A percentile compares a stretch with the other conserved stretches of the same genome.
Evolutionary conservation across 805 yeast genomes (phyloP).

Genomic region (Grigorovia humatica): DNA sequence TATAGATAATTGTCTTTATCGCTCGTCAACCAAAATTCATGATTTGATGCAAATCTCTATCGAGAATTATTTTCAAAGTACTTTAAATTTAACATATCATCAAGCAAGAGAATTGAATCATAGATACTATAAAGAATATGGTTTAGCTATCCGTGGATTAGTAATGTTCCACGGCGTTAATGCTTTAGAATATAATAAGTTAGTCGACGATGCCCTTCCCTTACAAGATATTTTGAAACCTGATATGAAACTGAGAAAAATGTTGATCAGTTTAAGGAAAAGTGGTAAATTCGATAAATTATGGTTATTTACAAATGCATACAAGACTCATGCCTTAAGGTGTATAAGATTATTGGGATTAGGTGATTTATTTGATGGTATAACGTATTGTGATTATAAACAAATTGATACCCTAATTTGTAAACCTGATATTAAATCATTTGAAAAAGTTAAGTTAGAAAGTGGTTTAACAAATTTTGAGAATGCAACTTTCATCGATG

Average conservation of each 20-base stretch:
- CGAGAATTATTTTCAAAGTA: constrained; percentile 65
- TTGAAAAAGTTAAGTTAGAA: constrained; percentile 49
- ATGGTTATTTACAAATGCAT: constrained; percentile 94
- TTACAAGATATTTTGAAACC: constrained; percentile 68
- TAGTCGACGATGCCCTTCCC: constrained; percentile 90
- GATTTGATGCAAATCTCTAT: constrained; percentile 83
- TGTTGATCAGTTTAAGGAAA: constrained; percentile 36
- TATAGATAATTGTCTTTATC: constrained; percentile 86
- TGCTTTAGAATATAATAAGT: constrained; percentile 76
- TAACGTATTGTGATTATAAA: constrained; percentile 81
- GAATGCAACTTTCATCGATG: constrained; percentile 74
- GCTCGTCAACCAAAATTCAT: constrained; percentile 62
- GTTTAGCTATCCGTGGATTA: constrained; percentile 87
- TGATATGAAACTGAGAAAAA: constrained; percentile 41
- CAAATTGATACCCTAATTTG: constrained; percentile 59
- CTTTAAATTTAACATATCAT: constrained; percentile 50
- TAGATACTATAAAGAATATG: constrained; percentile 75
- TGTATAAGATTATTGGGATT: constrained; percentile 72
- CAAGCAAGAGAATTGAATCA: constrained; percentile 66
- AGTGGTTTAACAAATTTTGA: constrained; percentile 36
- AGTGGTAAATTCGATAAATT: constrained; percentile 53
- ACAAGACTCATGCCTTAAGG: constrained; percentile 77
- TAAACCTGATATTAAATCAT: constrained; percentile 76
- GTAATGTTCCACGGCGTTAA: constrained; percentile 56
- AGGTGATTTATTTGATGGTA: constrained; percentile 90